Base-by-base conservation (phyloP, 352 stramenopile species). In the Nothophytophthora sp. region DNA sequence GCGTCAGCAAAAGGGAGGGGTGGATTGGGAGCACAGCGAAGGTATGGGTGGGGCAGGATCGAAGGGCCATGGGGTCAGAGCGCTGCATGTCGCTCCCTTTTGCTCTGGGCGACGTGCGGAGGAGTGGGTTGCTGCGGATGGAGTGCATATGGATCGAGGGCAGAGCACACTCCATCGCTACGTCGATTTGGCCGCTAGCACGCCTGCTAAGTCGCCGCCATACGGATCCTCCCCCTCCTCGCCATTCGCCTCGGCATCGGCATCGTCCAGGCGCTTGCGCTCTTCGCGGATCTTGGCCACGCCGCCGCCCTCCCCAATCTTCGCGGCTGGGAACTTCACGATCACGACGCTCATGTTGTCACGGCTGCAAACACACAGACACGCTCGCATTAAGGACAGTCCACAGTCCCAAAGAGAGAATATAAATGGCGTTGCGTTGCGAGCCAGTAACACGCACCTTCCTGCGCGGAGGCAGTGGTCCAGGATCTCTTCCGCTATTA, bases 311-410 rank as follows among this genome's bases (percentile, higher is more conserved):
- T 62, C 36, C 16, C 83, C 81, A 22, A 88, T 67, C 57, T 84
- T 84, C 12, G 81, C 81, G 10, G 52, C 69, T 37, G 81, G 67
- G 53, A 95, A 92, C 65, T 88, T 81, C 46, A 95, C 68, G 19
- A 95, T 57, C 33, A 95, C 72, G 12, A 85, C 70, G 44, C 81
- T 95, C 80, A 92, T 92, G 59, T 95, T 95, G 71, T 95, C 84
- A 49, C 79, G 84, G 18, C 79, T 89, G 43, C 4, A 46, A 2
- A 28, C 11, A 25, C 19, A 32, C 19, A 28, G 18, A 27, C 7
- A 53, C 29, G 19, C 12, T 39, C 33, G 19, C 18, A 24, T 23
- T 40, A 45, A 13, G 30, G 27, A 34, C 38, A 35, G 24, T 12
- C n/a, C n/a, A n/a, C n/a, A n/a, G n/a, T n/a, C n/a, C n/a, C n/a